Evolutionary conservation across 345 rosid genomes (phyloP), one percentile per base, ranked within the genome.

Genomic region (Eucalyptus cloeziana): DNA sequence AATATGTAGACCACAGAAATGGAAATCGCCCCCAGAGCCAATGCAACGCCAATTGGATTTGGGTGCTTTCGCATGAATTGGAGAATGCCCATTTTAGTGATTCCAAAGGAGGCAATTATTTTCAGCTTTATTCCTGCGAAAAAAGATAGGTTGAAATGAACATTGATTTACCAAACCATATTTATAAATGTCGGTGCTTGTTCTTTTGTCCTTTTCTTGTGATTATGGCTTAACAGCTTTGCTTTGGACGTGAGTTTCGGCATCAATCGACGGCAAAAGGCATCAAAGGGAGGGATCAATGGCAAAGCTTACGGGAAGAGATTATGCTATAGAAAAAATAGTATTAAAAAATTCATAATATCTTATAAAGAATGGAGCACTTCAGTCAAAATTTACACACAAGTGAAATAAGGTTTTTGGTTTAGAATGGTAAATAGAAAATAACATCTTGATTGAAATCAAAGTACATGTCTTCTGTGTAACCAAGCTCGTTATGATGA

Each of bases 401-500:
- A 24, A 56, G 12, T 24, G 10, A 56, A 49, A 13, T 49, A 49
- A 49, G 51, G 51, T 13, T 13, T 49, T 49, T 49, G 16, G 51
- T 49, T 13, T 14, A 49, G 51, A 49, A 49, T 49, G 13, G 51
- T 49, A 49, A 49, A 49, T 49, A 49, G 51, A 49, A 49, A 4
- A 49, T 49, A 14, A 13, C 51, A 49, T 49, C 5, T 54, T 10
- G 21, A 54, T 21, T 21, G 24, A 22, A 22, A 17, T 40, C 92
- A 88, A 94, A 94, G 67, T 88, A 94, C 94, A 93, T 92, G 7
- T 90, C 88, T 17, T 91, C 45, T 3, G 91, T 33, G 60, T 93
- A 94, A 31, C 91, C 94, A 69, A 94, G 93, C 45, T 89, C 92
- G 16, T 92, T 88, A 22, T 92, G 92, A 90, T 92, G 92, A 45